These are phyloP conservation scores for Conringia planisiliqua DNA, from an alignment of 345 rosid species.

Conservation along the genomic window DNA sequence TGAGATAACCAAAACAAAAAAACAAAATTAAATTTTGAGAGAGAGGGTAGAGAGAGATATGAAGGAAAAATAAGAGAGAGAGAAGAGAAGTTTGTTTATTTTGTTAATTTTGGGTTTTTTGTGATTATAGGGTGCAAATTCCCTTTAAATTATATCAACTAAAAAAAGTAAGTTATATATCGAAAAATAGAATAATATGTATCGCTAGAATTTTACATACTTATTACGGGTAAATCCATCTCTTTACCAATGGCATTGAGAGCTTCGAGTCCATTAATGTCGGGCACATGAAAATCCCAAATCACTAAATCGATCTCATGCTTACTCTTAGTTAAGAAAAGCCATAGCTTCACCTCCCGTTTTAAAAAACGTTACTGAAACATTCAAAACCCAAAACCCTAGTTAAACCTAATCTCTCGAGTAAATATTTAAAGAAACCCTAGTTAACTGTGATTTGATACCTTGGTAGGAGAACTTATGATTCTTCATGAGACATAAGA, in stretches of 20 bases:
- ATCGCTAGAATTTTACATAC: background rate
- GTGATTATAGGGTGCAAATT: too few species aligned
- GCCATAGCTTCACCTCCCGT: slow-evolving; percentile 16
- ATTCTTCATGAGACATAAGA: background rate
- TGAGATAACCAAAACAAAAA: too few species aligned
- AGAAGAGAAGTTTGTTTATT: too few species aligned
- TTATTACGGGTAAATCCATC: slow-evolving; percentile 24
- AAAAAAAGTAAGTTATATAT: too few species aligned
- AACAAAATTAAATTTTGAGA: too few species aligned
- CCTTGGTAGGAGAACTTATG: slow-evolving; percentile 19
- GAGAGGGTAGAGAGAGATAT: too few species aligned
- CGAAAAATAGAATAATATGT: background rate
- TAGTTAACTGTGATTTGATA: background rate
- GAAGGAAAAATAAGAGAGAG: too few species aligned
- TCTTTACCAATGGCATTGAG: slow-evolving; percentile 4
- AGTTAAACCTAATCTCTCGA: background rate
- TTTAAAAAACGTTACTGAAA: slow-evolving; percentile 3
- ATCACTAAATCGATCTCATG: slow-evolving; percentile 23
- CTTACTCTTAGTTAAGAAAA: slow-evolving; percentile 12
- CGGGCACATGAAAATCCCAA: slow-evolving; percentile 26
- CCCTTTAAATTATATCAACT: too few species aligned
- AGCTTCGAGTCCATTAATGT: slow-evolving; percentile 19
- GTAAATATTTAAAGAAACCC: background rate
- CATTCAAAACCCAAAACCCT: background rate
- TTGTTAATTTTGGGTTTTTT: too few species aligned